Evolutionary conservation across 441 rosid genomes (phyloP), one percentile per base, ranked within the genome.

Genomic region (Jatropha podagrica): DNA sequence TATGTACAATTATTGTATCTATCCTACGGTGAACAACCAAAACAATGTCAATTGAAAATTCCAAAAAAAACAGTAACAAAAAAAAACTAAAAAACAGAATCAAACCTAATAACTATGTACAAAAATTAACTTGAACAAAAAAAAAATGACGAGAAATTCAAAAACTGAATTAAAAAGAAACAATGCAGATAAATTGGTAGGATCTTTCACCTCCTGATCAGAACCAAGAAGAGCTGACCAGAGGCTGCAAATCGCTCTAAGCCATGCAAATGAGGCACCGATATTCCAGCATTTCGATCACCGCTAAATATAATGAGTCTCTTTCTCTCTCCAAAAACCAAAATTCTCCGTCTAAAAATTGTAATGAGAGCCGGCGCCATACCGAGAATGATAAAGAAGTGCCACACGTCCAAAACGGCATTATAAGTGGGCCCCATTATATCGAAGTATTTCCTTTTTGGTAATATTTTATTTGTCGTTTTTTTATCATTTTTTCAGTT

Each of bases 141-240:
- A 18, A 46, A 27, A 11, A 14, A 18, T 27, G 4, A 17, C 6
- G 1, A 42, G 18, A 18, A 65, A 40, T 4, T 14, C 14, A 49
- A 32, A 27, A 40, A 70, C 2, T 7, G 44, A 40, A 27, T 3
- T 18, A 37, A 56, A 56, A 58, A 32, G 20, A 55, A 23, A 60
- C 37, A 64, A 37, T 20, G 32, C 5, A 18, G 27, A 58, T 13
- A 11, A 7, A 41, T 42, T 48, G 44, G 55, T 63, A 41, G 8
- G 61, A 52, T 13, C 10, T 4, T 40, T 18, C 59, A 72, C 77
- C 78, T 69, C 49, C 6, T 54, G 62, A 76, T 55, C 74, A 74
- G 65, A 80, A 40, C 37, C 71, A 63, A 60, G 68, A 63, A 66
- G 69, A 75, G 73, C 80, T 56, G 69, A 69, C n/a, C 72, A 72